A percentile compares a stretch with the other conserved stretches of the same genome.
phyloP scores from a whole-genome alignment of 495 filamentous ascomycete genomes.

The Lepidopterella palustris region DNA sequence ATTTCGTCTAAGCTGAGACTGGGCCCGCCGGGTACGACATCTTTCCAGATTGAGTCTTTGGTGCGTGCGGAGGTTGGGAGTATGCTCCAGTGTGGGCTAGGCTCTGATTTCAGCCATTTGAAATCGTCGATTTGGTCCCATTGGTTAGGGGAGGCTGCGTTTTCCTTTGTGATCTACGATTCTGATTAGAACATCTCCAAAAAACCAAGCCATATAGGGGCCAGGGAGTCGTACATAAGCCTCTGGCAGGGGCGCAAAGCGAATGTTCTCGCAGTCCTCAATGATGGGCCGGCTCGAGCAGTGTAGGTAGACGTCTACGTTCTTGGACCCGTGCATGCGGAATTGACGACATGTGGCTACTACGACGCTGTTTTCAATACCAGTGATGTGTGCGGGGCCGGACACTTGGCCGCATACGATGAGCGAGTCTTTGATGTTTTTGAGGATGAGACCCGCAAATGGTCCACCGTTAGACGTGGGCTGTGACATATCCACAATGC shows the following conservation, averaged over 20 bases:
- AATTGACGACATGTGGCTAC: constrained; percentile 70
- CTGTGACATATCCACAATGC: constrained; percentile 72
- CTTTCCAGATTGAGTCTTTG: constrained; percentile 59
- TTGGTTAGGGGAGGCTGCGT: constrained; percentile 47
- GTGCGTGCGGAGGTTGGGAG: constrained; percentile 56
- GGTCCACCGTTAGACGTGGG: constrained; percentile 54
- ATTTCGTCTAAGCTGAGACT: constrained; percentile 61
- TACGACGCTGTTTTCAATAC: constrained; percentile 63
- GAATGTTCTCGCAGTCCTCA: constrained; percentile 72
- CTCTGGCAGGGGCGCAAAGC: constrained; percentile 69
- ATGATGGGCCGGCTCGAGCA: constrained; percentile 85
- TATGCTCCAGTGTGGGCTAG: constrained; percentile 83
- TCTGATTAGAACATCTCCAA: background rate
- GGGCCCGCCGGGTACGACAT: constrained; percentile 58
- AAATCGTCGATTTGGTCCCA: constrained; percentile 95
- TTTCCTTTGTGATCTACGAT: constrained; percentile 3
- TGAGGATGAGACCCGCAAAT: constrained; percentile 68
- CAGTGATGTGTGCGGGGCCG: constrained; percentile 77
- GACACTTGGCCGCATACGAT: constrained; percentile 70
- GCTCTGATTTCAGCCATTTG: constrained; percentile 84
- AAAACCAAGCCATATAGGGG: too few species aligned
- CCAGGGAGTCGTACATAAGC: constrained; percentile 51
- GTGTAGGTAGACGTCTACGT: constrained; percentile 75
- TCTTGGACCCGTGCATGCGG: constrained; percentile 77
- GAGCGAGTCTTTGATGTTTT: constrained; percentile 59